A percentile compares a stretch with the other conserved stretches of the same genome.
Evolutionary conservation across 2,329 filamentous ascomycete species (phyloP).

Genomic region (Curvularia sp.): DNA sequence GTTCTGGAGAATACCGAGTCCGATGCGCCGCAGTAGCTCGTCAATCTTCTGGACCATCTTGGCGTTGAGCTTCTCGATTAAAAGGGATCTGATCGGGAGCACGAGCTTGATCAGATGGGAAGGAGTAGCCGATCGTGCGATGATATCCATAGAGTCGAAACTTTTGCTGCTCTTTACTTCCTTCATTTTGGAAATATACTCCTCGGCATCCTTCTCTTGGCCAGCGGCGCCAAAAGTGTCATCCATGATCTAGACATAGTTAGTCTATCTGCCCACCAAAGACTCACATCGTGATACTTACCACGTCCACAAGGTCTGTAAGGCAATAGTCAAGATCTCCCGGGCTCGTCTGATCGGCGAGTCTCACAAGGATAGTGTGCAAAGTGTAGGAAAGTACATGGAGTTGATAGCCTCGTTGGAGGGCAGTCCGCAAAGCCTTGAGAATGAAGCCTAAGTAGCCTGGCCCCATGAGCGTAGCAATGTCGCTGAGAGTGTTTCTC

Average conservation of each 20-base stretch:
- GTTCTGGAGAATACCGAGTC: constrained; percentile 83
- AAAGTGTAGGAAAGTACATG: constrained; percentile 95
- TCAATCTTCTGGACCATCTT: constrained; percentile 90
- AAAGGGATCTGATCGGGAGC: constrained; percentile 76
- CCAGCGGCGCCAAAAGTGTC: constrained; percentile 93
- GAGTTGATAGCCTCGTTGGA: constrained; percentile 87
- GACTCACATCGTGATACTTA: neutral
- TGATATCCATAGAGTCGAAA: constrained; percentile 94
- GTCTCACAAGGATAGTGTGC: constrained; percentile 84
- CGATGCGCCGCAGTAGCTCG: constrained; percentile 82
- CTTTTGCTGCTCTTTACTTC: constrained; percentile 98
- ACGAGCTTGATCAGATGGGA: constrained; percentile 76
- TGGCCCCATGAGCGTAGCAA: constrained; percentile 80
- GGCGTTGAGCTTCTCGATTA: constrained; percentile 83
- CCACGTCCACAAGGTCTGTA: constrained; percentile 75
- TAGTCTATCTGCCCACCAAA: neutral
- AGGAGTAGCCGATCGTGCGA: constrained; percentile 83
- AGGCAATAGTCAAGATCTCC: constrained; percentile 92
- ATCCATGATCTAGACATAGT: constrained; percentile 72
- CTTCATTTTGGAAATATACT: constrained; percentile 94
- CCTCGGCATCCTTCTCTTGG: constrained; percentile 96
- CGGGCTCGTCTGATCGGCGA: constrained; percentile 74
- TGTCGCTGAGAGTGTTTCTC: constrained; percentile 84
- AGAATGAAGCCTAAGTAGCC: constrained; percentile 90
- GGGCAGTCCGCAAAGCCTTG: constrained; percentile 82